phyloP scores from a whole-genome alignment of 768 basidiomycete species.

The Leccinum subgranulosum region DNA sequence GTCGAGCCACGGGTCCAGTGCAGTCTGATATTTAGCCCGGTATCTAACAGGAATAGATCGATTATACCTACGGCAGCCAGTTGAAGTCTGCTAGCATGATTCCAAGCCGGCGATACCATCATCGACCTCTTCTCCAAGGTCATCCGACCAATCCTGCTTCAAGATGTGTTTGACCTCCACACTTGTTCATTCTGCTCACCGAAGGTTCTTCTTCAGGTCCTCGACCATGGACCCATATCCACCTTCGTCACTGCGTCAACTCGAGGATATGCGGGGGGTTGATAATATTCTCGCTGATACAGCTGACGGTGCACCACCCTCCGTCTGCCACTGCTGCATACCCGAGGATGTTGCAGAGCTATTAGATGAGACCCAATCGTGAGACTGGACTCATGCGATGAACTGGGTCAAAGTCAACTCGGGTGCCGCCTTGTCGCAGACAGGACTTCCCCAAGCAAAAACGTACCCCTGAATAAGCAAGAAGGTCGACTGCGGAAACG shows the following conservation, averaged over 20 bases:
- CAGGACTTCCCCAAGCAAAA: slow-evolving; percentile 65
- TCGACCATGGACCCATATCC: slow-evolving; percentile 44
- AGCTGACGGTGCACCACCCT: slow-evolving; percentile 58
- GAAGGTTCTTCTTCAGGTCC: slow-evolving; percentile 60
- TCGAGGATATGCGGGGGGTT: slow-evolving; percentile 46
- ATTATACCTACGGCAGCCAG: slow-evolving; percentile 42
- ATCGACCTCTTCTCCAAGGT: slow-evolving; percentile 46
- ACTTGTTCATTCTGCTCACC: slow-evolving; percentile 52
- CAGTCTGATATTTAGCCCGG: slow-evolving; percentile 31
- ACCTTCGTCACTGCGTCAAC: slow-evolving; percentile 35
- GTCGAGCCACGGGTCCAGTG: slow-evolving; percentile 54
- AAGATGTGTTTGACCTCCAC: slow-evolving; percentile 48
- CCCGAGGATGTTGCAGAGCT: too few relatives aligned
- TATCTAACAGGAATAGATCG: neutral
- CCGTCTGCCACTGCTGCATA: too few relatives aligned
- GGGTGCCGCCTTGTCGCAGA: slow-evolving; percentile 39
- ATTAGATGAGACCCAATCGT: slow-evolving; percentile 54
- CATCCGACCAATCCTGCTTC: slow-evolving; percentile 38
- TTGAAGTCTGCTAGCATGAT: slow-evolving; percentile 48
- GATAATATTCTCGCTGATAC: slow-evolving; percentile 61
- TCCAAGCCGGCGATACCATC: slow-evolving; percentile 57
- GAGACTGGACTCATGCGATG: slow-evolving; percentile 39
- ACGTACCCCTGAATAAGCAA: slow-evolving; percentile 56
- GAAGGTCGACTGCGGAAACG: slow-evolving; percentile 35
- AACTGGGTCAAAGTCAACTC: slow-evolving; percentile 38